Evolutionary conservation across 305 asterid genomes (phyloP), one percentile per base, ranked within the genome.

Genomic region (Striga hermonthica): DNA sequence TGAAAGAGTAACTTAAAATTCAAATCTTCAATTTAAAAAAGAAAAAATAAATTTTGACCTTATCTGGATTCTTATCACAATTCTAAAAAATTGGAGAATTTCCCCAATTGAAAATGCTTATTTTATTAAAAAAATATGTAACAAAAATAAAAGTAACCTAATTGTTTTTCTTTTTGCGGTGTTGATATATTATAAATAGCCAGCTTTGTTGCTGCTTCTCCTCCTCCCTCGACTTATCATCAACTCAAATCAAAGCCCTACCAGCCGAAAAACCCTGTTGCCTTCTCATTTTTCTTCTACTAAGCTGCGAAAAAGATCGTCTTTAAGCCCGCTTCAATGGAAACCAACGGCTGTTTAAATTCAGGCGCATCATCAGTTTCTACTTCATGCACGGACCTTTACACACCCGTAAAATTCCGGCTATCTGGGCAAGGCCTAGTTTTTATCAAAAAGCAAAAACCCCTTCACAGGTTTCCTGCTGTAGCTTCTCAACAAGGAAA

Each of bases 401-500:
- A 15, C 6, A 75, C 73, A 39, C 75, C 81, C 72, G 7, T 60
- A 0, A 70, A 76, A 65, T 9, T 67, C 57, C 65, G 31, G 31
- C 31, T 22, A 22, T 22, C 31, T 22, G 31, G 31, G 31, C 31
- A 22, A 22, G 31, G 31, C 72, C 50, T 62, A 65, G 52, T 5
- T 67, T 3, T 60, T 67, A 48, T 57, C 73, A 60, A 52, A 40
- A 78, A 38, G 67, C 59, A 52, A 44, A 75, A 72, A 45, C 37
- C 80, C 83, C 57, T 70, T 53, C 70, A 77, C 59, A 69, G 76
- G 41, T 64, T 85, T 43, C 74, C 79, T 52, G 84, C 73, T 39
- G 48, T 79, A 7, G 66, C 89, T 22, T 79, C 83, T 60, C 78
- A 64, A 14, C 76, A 78, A 56, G 89, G 79, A 40, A 91, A 78